Conservation (phyloP, 2,329 filamentous ascomycete species). For the Colletotrichum incanum region DNA sequence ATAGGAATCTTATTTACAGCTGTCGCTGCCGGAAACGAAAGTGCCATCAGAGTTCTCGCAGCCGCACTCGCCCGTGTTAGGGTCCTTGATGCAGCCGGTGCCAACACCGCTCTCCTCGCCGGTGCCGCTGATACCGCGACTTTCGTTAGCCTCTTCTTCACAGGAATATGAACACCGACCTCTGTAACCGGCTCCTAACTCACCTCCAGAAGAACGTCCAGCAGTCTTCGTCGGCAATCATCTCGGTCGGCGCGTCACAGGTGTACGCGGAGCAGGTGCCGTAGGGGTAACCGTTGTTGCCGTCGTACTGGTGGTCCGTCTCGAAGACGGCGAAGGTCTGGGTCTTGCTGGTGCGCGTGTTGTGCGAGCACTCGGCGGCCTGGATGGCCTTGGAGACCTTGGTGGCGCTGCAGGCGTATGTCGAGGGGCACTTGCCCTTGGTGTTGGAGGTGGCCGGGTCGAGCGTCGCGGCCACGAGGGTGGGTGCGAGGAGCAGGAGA, state of each 20-base stretch:
- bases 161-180: accelerated
- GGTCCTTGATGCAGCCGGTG: constrained; percentile 38
- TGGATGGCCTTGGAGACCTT: constrained; percentile 42
- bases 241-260: constrained; percentile 31
- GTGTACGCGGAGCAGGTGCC: constrained; percentile 40
- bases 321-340: constrained; percentile 42
- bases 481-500: constrained; percentile 32
- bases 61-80: constrained; percentile 37
- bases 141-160: not conserved
- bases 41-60: constrained; percentile 41
- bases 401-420: constrained; percentile 36
- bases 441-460: constrained; percentile 40
- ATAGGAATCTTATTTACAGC: constrained; percentile 18
- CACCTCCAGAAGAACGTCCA: constrained; percentile 43
- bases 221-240: constrained; percentile 34
- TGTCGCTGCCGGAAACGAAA: constrained; percentile 29
- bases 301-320: constrained; percentile 39
- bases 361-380: constrained; percentile 42
- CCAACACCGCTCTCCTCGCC: constrained; percentile 23
- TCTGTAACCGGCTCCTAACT: not conserved
- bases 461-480: constrained; percentile 37
- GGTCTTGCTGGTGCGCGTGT: constrained; percentile 37
- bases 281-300: constrained; percentile 34
- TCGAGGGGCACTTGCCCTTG: constrained; percentile 36
- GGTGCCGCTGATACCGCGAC: constrained; percentile 1